phyloP scores from a whole-genome alignment of 2,329 filamentous ascomycete species.

The Colletotrichum brevisporum region DNA sequence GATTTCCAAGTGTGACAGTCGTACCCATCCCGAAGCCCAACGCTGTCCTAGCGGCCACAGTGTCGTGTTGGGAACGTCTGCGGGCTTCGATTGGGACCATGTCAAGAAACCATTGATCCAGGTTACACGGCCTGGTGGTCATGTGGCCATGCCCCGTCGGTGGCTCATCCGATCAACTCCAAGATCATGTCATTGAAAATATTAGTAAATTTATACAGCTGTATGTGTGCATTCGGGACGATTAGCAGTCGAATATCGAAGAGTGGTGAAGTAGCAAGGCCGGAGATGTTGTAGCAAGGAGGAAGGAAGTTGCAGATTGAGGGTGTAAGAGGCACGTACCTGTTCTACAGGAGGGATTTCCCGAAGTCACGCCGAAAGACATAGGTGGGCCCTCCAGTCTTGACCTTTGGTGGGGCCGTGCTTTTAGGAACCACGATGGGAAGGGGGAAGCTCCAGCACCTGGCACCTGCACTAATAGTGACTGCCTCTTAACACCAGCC shows the following conservation, averaged over 20 bases:
- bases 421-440: constrained; percentile 29
- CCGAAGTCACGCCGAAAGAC: constrained; percentile 28
- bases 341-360: neutral
- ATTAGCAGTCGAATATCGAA: neutral
- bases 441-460: constrained; percentile 28
- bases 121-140: constrained; percentile 20
- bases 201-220: no score
- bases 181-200: neutral
- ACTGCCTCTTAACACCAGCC: constrained; percentile 16
- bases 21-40: neutral
- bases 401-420: constrained; percentile 37
- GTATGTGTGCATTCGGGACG: no score
- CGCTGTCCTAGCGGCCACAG: neutral
- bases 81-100: constrained; percentile 5
- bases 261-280: neutral
- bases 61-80: neutral
- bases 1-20: neutral
- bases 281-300: neutral
- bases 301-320: neutral
- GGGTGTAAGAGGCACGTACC: constrained; percentile 25
- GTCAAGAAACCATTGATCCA: neutral
- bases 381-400: neutral
- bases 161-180: neutral
- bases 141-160: neutral
- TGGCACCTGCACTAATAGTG: no score